Evolutionary conservation across 495 filamentous ascomycete species (phyloP), one percentile per base, ranked within the genome.

Genomic region (Baudoinia panamericana): DNA sequence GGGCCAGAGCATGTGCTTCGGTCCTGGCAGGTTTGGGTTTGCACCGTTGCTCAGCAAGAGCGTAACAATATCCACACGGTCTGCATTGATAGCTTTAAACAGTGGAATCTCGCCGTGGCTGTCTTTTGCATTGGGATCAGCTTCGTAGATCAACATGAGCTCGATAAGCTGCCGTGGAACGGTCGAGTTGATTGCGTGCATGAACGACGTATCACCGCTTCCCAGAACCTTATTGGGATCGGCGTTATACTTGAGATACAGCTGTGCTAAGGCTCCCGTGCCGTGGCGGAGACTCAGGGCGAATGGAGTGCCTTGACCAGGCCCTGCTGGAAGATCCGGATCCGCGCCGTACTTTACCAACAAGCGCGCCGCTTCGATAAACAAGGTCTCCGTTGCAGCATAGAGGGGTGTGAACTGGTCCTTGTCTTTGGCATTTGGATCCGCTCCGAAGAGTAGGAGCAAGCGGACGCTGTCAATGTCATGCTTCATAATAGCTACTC

Each of bases 321-420:
- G 45, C 1, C 60, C 64, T 3, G 62, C 60, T 3, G 52, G 35
- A 3, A 63, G 53, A 48, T 70, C 72, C 7, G 66, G 55, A 43
- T 72, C 66, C 1, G 70, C 71, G 12, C 66, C 64, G 42, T 67
- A 65, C 45, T 69, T 63, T 4, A 73, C 52, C 6, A 75, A 57
- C 30, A 69, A 49, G 21, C 53, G 60, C 2, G 64, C 62, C 6
- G 61, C 63, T 18, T 67, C 63, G 10, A 61, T 35, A 43, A 64
- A 69, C 0, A 57, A 60, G 36, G 55, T 57, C 24, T 68, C 63
- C 2, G 68, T 64, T 2, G 63, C 57, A 7, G 56, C 45, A 16
- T 60, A 56, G 5, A 71, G 53, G 0, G 66, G 66, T 2, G 67
- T 65, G 26, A 58, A 47, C 16, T 59, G 60, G 19, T 62, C 53